These are phyloP conservation scores for Ascobolus immersus DNA, from an alignment of 495 filamentous ascomycete species.

Conservation along the genomic window DNA sequence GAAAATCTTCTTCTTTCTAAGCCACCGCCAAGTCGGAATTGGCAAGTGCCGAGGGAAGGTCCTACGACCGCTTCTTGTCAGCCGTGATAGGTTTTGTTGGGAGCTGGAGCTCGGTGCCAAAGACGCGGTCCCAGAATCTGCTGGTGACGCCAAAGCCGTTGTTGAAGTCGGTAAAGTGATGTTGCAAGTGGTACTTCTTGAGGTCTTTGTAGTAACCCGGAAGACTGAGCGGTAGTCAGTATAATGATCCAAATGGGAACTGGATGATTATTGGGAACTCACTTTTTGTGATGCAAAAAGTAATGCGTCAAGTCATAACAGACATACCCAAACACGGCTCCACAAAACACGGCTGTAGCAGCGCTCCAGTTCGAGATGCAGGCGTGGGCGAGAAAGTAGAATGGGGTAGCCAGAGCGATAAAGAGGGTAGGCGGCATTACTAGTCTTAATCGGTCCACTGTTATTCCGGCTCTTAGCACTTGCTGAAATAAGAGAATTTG, in stretches of 20 bases:
- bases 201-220: slow-evolving; percentile 65
- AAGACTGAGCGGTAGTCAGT: slow-evolving; percentile 23
- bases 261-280: slow-evolving; percentile 18
- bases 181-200: slow-evolving; percentile 90
- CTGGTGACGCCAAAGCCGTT: slow-evolving; percentile 98
- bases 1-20: too few relatives aligned
- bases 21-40: too few relatives aligned
- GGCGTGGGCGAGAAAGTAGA: slow-evolving; percentile 75
- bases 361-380: slow-evolving; percentile 69
- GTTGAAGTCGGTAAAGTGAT: slow-evolving; percentile 91
- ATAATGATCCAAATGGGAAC: slow-evolving; percentile 1
- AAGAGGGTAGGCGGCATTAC: slow-evolving; percentile 95
- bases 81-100: too few relatives aligned
- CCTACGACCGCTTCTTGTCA: too few relatives aligned
- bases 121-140: slow-evolving; percentile 82
- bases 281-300: slow-evolving; percentile 95
- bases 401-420: slow-evolving; percentile 55
- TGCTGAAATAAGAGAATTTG: slow-evolving; percentile 75
- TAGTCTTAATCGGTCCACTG: slow-evolving; percentile 89
- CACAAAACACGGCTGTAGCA: slow-evolving; percentile 52
- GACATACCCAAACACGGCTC: slow-evolving; percentile 84
- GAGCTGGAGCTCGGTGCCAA: slow-evolving; percentile 77
- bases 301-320: slow-evolving; percentile 97
- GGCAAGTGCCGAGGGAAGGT: too few relatives aligned
- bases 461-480: slow-evolving; percentile 88